These are phyloP conservation scores for thale cress (Arabidopsis thaliana) DNA, from an alignment of 345 rosid genomes.

Conservation along the genomic window TAIR10.1 NC_003076.8:16246001-16246500, in stretches of 20 bases:
- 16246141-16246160: not conserved
- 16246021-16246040: no score
- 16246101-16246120: not conserved
- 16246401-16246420: not conserved
- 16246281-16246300: not conserved
- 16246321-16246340: slow-evolving; percentile 7
- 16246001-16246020: no score
- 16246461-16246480: slow-evolving; percentile 2
- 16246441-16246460: not conserved
- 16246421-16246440: slow-evolving; percentile 3
- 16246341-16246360: not conserved
- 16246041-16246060: no score
- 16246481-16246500: not conserved
- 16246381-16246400: slow-evolving; percentile 1
- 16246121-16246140: not conserved
- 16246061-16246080: no score
- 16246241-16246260: not conserved
- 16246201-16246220: not conserved
- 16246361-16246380: not conserved
- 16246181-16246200: not conserved
- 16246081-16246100: not conserved
- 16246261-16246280: not conserved
- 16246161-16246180: not conserved
- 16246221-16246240: not conserved
- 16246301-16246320: slow-evolving; percentile 1